Evolutionary conservation across 169 alveolate genomes (phyloP).

Genomic region (Cryptosporidium viatorum): DNA sequence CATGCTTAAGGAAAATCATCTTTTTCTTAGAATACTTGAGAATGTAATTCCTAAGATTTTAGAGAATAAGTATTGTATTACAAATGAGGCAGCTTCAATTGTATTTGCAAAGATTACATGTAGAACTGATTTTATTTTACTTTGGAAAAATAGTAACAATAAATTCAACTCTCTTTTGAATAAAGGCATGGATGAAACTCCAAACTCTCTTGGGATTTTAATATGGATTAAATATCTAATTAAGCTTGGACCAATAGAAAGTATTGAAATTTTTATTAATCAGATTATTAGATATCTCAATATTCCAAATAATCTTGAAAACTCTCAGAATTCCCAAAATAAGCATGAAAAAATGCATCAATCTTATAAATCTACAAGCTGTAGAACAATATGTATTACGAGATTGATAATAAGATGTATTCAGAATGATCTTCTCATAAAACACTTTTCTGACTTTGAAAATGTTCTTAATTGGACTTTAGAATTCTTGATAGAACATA

Average conservation of each 20-base stretch:
- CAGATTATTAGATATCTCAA: constrained; percentile 18
- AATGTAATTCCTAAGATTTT: constrained; percentile 38
- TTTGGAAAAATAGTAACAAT: constrained; percentile 16
- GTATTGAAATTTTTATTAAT: constrained; percentile 30
- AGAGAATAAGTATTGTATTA: constrained; percentile 34
- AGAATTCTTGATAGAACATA: background rate
- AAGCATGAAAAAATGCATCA: background rate
- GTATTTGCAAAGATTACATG: constrained; percentile 53
- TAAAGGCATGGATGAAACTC: constrained; percentile 11
- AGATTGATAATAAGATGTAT: constrained; percentile 14
- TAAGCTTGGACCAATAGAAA: constrained; percentile 50
- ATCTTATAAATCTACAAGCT: constrained; percentile 23
- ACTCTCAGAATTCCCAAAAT: background rate
- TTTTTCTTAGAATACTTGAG: constrained; percentile 39
- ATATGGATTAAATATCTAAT: constrained; percentile 48
- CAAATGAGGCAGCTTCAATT: constrained; percentile 38
- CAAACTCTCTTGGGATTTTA: constrained; percentile 23
- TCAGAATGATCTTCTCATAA: background rate
- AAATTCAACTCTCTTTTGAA: background rate
- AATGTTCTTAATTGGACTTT: constrained; percentile 1
- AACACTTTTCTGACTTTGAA: constrained; percentile 6
- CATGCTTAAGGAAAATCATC: background rate
- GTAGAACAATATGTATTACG: constrained; percentile 48
- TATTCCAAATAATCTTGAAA: background rate
- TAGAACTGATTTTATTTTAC: constrained; percentile 39